These are phyloP conservation scores for Penicillium italicum DNA, from an alignment of 2,329 filamentous ascomycete genomes.

Conservation along the genomic window DNA sequence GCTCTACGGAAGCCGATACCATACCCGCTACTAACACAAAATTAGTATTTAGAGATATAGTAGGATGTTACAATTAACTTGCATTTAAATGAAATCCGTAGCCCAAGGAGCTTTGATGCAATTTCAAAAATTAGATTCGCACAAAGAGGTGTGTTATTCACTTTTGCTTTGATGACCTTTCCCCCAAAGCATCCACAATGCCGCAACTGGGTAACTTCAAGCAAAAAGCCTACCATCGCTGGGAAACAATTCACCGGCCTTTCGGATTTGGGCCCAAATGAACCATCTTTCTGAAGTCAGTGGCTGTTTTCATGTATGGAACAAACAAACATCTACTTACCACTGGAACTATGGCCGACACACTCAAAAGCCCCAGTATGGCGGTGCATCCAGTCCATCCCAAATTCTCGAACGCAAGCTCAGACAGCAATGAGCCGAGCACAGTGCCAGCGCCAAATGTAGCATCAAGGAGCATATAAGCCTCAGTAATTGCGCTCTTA, in stretches of 20 bases:
- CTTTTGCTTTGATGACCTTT: neutral
- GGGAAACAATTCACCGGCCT: too few relatives aligned
- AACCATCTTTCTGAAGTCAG: neutral
- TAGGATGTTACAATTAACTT: too few relatives aligned
- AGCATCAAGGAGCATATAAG: conserved; percentile 11
- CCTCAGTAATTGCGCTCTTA: neutral
- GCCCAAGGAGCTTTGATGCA: too few relatives aligned
- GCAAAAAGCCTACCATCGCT: neutral
- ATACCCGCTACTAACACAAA: too few relatives aligned
- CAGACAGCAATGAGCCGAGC: neutral
- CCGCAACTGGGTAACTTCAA: neutral
- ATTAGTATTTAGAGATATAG: too few relatives aligned
- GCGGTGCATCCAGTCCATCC: conserved; percentile 4
- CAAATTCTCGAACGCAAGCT: neutral
- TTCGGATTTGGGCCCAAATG: neutral
- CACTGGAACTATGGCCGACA: conserved; percentile 3
- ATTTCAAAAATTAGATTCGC: too few relatives aligned
- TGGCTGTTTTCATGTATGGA: too few relatives aligned
- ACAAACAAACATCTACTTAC: neutral
- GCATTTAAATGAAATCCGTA: too few relatives aligned
- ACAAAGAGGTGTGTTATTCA: too few relatives aligned
- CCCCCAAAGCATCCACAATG: neutral
- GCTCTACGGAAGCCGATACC: too few relatives aligned
- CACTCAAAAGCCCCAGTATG: neutral
- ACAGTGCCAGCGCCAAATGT: conserved; percentile 8